phyloP scores from a whole-genome alignment of 768 basidiomycete genomes.

The Termitomyces heimii region DNA sequence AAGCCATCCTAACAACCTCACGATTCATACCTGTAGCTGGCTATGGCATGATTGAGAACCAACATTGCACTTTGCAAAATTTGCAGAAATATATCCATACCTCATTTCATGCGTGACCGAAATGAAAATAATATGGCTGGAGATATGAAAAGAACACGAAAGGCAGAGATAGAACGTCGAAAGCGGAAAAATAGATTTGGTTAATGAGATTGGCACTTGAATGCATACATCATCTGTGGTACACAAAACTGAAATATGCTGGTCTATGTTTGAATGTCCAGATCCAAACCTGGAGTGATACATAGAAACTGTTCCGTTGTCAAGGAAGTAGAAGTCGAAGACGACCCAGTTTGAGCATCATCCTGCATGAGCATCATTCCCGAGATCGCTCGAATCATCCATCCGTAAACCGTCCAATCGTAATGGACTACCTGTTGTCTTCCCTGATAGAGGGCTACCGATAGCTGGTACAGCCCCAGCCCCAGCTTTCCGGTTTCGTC shows the following conservation, averaged over 20 bases:
- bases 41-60: neutral
- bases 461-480: constrained; percentile 17
- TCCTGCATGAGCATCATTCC: constrained; percentile 18
- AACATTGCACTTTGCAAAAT: neutral
- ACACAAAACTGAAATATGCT: neutral
- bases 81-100: neutral
- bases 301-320: neutral
- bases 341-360: neutral
- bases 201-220: neutral
- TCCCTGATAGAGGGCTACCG: constrained; percentile 29
- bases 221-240: neutral
- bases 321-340: neutral
- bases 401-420: constrained; percentile 20
- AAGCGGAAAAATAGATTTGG: no score
- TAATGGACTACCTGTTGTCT: constrained; percentile 20
- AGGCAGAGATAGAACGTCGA: neutral
- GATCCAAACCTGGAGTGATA: neutral
- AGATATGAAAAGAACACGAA: neutral
- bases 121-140: neutral
- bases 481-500: constrained; percentile 44
- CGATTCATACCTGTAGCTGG: no score
- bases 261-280: no score
- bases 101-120: neutral
- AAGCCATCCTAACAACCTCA: no score
- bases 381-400: constrained; percentile 11